phyloP scores from a whole-genome alignment of 371 early-diverging fungal genomes.

The Rhizopus stolonifer region DNA sequence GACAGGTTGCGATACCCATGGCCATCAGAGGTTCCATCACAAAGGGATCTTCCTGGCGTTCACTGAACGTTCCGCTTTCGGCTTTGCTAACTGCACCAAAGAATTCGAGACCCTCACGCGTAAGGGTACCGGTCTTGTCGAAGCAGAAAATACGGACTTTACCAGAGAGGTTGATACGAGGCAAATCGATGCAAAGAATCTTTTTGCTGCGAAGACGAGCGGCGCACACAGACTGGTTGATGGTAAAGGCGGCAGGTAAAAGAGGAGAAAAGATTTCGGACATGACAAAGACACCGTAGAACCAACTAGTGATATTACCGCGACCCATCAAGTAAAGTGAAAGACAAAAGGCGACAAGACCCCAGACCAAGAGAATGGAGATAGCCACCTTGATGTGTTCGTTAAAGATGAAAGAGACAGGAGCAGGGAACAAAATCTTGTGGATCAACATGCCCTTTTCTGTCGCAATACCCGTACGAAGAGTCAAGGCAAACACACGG shows the following conservation, averaged over 20 bases:
- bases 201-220: slow-evolving; percentile 60
- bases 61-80: slow-evolving; percentile 17
- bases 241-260: slow-evolving; percentile 71
- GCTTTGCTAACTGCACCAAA: slow-evolving; percentile 29
- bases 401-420: slow-evolving; percentile 67
- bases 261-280: slow-evolving; percentile 68
- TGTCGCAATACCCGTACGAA: slow-evolving; percentile 76
- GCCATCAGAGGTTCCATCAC: slow-evolving; percentile 56
- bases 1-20: slow-evolving; percentile 62
- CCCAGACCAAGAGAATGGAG: slow-evolving; percentile 59
- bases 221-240: slow-evolving; percentile 70
- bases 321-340: slow-evolving; percentile 32
- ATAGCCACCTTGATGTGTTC: slow-evolving; percentile 73
- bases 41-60: slow-evolving; percentile 28
- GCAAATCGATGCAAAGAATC: slow-evolving; percentile 71
- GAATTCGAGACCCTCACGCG: slow-evolving; percentile 76
- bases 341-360: slow-evolving; percentile 54
- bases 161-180: slow-evolving; percentile 82
- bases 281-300: slow-evolving; percentile 54
- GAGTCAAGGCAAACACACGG: slow-evolving; percentile 54
- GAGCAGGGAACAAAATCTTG: slow-evolving; percentile 70
- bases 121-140: slow-evolving; percentile 86
- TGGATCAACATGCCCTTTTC: slow-evolving; percentile 75
- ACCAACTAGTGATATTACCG: slow-evolving; percentile 32
- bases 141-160: slow-evolving; percentile 87